Percentiles rank a stretch among this genome's conserved stretches.
Conservation (phyloP, 345 rosid genomes). For the Salix exigua region DNA sequence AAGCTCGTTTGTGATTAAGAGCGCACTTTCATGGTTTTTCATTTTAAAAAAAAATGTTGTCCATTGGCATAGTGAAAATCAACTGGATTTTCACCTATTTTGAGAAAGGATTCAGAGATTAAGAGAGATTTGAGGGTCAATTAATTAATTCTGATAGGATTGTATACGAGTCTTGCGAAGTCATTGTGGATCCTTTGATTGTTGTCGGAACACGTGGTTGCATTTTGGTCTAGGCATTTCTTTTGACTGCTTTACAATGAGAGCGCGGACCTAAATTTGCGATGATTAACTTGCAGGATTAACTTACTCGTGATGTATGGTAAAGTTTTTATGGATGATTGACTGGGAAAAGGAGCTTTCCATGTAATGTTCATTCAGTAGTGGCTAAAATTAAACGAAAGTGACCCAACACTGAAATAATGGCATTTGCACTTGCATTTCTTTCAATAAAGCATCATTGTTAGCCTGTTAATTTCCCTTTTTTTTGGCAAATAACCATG, state of each 20-base stretch:
- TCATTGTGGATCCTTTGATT: not conserved
- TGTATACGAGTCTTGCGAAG: not conserved
- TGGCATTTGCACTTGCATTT: not conserved
- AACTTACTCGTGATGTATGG: not conserved
- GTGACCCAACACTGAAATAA: not conserved
- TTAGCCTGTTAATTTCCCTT: not conserved
- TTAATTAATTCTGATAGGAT: not conserved
- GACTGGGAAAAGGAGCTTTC: not conserved
- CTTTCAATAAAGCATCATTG: not conserved
- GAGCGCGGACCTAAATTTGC: too few relatives aligned
- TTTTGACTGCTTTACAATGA: not conserved
- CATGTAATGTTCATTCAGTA: not conserved
- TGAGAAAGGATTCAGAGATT: not conserved
- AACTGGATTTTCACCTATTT: not conserved
- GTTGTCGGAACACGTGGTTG: not conserved
- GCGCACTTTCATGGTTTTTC: not conserved
- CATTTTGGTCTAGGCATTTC: not conserved
- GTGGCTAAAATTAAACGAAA: not conserved
- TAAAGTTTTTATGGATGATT: not conserved
- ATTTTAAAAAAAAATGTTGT: not conserved
- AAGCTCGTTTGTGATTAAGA: not conserved
- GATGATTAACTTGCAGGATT: not conserved
- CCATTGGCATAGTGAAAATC: not conserved
- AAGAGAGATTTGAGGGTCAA: not conserved
- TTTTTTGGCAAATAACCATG: not conserved